These are phyloP conservation scores for Ruellia speciosa DNA, from an alignment of 305 asterid genomes.

Conservation along the genomic window DNA sequence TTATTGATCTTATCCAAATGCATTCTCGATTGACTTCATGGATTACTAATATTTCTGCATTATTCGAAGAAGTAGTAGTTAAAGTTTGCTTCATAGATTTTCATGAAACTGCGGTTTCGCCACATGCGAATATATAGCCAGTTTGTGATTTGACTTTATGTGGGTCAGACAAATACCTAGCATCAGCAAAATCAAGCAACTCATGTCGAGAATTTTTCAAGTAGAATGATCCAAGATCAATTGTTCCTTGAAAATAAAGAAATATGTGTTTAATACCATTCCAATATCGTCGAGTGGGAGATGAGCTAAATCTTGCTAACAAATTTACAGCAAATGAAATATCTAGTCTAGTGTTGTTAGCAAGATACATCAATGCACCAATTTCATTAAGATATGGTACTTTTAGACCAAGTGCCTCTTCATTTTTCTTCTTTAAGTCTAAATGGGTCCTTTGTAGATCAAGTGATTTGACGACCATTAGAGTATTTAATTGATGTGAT, in stretches of 20 bases:
- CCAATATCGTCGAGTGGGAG: conserved; percentile 9
- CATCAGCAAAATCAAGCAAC: conserved; percentile 17
- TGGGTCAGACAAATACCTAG: conserved; percentile 7
- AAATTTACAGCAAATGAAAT: conserved; percentile 12
- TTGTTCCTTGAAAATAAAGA: conserved; percentile 8
- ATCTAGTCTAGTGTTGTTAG: background rate
- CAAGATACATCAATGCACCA: conserved; percentile 15
- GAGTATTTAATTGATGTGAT: background rate
- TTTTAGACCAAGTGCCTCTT: conserved; percentile 11
- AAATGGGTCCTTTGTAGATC: background rate
- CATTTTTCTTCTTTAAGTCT: background rate
- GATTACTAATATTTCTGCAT: background rate
- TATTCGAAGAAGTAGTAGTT: background rate
- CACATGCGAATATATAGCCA: conserved; percentile 7
- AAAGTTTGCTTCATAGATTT: conserved; percentile 2
- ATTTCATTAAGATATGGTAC: conserved; percentile 11
- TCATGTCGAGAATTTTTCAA: background rate
- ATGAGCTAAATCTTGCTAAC: conserved; percentile 1
- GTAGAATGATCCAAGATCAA: too few relatives aligned
- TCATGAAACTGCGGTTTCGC: conserved; percentile 1
- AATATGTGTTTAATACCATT: conserved; percentile 14
- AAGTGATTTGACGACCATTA: background rate
- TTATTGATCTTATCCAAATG: conserved; percentile 7
- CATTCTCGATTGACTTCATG: conserved; percentile 12
- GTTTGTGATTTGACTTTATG: conserved; percentile 12